Base-by-base conservation (phyloP, 202 grass and related monocot genomes). In the Tripidium arundinaceum region DNA sequence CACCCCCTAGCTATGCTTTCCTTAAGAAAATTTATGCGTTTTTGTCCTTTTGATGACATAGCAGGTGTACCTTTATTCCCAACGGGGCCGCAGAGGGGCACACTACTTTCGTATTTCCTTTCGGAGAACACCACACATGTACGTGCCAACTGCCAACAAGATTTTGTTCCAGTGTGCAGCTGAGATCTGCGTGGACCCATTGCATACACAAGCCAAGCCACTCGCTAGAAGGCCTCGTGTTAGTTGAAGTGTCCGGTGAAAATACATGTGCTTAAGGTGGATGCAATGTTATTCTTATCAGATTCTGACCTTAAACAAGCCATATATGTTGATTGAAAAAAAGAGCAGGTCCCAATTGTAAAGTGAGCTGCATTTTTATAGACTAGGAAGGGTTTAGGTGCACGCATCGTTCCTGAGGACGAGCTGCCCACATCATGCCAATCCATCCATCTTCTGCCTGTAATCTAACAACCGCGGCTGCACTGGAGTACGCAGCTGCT, bases 241-340 rank as follows among this genome's bases (percentile, higher is more conserved):
- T 65, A 46, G 54, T 80, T 84, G 2, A 52, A 76, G 60, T 6
- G 13, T 33, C 31, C 36, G 3, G 12, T 67, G 38, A 24, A 77
- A 4, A 36, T 25, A 21, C 80, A 89, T 81, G 72, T 85, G 82
- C 72, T n/a, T n/a, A n/a, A n/a, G n/a, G 8, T 33, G 28, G 82
- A 65, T 21, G 26, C 65, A 4, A 1, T 39, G 25, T 11, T 87
- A 41, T 79, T 83, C 39, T 83, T 39, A 59, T 59, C 28, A 10
- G 36, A 2, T 50, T 41, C 47, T 62, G 42, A 19, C 7, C 55
- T 38, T 41, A 18, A 62, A 70, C 70, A 43, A 26, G 31, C n/a
- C 49, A n/a, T n/a, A n/a, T n/a, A n/a, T n/a, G n/a, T n/a, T n/a
- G 13, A 54, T 36, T 54, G 12, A 46, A 36, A 50, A 46, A 27